phyloP scores from a whole-genome alignment of 225 moss, liverwort and hornwort genomes.

The Neckera pumila region DNA sequence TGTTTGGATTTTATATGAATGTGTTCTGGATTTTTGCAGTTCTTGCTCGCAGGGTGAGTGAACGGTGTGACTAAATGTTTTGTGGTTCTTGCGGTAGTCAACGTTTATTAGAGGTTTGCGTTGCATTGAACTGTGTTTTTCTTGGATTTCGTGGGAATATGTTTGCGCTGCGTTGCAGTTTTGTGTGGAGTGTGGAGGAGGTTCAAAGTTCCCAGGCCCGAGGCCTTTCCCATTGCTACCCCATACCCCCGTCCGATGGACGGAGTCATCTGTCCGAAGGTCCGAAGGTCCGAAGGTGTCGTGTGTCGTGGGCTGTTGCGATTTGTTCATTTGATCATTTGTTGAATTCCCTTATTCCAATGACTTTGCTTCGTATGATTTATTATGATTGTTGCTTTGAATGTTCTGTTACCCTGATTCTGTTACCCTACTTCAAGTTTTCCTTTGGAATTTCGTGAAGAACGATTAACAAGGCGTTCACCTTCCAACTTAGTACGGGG shows the following conservation, averaged over 20 bases:
- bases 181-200: too few relatives aligned
- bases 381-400: neutral
- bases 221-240: too few relatives aligned
- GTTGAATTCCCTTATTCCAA: neutral
- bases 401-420: neutral
- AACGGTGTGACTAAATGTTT: neutral
- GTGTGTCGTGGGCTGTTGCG: too few relatives aligned
- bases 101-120: neutral
- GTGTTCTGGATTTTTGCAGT: neutral
- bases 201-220: too few relatives aligned
- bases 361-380: neutral
- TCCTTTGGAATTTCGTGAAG: neutral
- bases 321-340: neutral
- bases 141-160: neutral
- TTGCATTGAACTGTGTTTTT: neutral
- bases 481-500: neutral
- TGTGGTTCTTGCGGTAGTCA: neutral
- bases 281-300: too few relatives aligned
- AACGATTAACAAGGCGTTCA: neutral
- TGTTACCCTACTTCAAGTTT: neutral
- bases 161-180: too few relatives aligned
- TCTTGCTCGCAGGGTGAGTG: neutral
- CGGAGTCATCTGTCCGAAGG: too few relatives aligned
- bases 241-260: too few relatives aligned
- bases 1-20: neutral